These are phyloP conservation scores for Penicillium pancosmium DNA, from an alignment of 495 filamentous ascomycete species.

Conservation along the genomic window DNA sequence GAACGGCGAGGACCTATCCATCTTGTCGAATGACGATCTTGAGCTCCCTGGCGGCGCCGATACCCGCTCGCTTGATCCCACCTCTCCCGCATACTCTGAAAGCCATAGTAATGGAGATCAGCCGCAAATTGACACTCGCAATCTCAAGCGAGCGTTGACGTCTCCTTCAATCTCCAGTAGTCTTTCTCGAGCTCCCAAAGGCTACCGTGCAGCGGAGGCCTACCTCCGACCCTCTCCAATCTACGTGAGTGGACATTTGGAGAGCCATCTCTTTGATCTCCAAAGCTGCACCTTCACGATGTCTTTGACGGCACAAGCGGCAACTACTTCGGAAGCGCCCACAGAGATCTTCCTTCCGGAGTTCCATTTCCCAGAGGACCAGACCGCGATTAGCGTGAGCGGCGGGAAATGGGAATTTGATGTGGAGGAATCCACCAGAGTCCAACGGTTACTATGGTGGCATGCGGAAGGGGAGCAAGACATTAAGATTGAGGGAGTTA, in stretches of 20 bases:
- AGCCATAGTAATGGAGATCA: conserved; percentile 58
- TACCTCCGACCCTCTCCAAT: conserved; percentile 87
- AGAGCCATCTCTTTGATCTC: conserved; percentile 76
- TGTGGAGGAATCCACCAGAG: conserved; percentile 63
- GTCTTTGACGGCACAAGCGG: conserved; percentile 55
- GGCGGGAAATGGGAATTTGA: conserved; percentile 89
- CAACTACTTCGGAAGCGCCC: conserved; percentile 60
- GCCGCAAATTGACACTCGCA: conserved; percentile 63
- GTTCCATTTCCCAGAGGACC: conserved; percentile 84
- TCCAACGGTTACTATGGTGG: conserved; percentile 87
- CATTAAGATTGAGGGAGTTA: conserved; percentile 75
- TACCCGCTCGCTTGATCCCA: conserved; percentile 39
- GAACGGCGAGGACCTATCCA: conserved; percentile 97
- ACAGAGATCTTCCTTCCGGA: conserved; percentile 89
- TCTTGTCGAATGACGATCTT: conserved; percentile 80
- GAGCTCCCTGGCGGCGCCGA: conserved; percentile 53
- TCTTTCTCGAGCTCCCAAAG: conserved; percentile 56
- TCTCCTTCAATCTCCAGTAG: conserved; percentile 70
- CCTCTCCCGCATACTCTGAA: conserved; percentile 61
- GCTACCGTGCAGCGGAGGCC: conserved; percentile 88
- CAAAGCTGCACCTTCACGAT: conserved; percentile 73
- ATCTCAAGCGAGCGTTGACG: conserved; percentile 71
- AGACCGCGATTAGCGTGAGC: conserved; percentile 70
- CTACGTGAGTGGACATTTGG: conserved; percentile 66
- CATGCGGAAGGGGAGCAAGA: conserved; percentile 82